Percentiles rank a stretch among this genome's conserved stretches.
These are phyloP conservation scores for Talaromyces sp. DNA, from an alignment of 2,329 filamentous ascomycete genomes.

Conservation along the genomic window DNA sequence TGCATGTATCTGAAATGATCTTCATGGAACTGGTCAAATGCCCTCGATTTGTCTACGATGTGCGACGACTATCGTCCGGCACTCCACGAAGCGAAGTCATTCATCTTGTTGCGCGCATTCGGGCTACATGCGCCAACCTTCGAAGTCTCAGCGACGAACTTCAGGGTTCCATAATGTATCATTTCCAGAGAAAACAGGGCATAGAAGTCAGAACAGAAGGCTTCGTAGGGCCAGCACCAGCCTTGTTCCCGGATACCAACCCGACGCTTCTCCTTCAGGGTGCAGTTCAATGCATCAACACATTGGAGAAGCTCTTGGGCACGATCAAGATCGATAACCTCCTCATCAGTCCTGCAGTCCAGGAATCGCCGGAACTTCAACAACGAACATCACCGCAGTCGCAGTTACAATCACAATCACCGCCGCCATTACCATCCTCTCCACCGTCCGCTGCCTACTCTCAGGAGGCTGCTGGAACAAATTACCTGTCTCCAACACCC, in stretches of 20 bases:
- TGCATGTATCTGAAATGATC: constrained; percentile 29
- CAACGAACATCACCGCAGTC: neutral
- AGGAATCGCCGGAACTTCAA: neutral
- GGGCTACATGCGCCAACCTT: constrained; percentile 10
- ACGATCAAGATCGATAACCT: constrained; percentile 7
- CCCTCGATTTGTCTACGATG: constrained; percentile 26
- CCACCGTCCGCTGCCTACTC: constrained; percentile 4
- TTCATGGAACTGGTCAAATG: constrained; percentile 29
- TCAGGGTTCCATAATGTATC: constrained; percentile 17
- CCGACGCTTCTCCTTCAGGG: constrained; percentile 18
- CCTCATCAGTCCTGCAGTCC: neutral
- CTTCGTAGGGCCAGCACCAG: constrained; percentile 16
- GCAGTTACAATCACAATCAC: neutral
- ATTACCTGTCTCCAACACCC: constrained; percentile 9
- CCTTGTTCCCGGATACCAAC: constrained; percentile 17
- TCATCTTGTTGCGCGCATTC: constrained; percentile 13
- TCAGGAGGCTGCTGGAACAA: neutral
- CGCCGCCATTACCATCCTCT: neutral
- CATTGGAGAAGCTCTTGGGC: constrained; percentile 13
- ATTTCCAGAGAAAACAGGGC: constrained; percentile 17
- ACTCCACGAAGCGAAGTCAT: constrained; percentile 11
- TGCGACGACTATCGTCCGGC: constrained; percentile 3
- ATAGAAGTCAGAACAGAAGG: constrained; percentile 16
- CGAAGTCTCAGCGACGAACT: constrained; percentile 10
- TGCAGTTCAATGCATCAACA: constrained; percentile 12